Conservation (phyloP, 345 rosid species). For the Syzygium aromaticum region DNA sequence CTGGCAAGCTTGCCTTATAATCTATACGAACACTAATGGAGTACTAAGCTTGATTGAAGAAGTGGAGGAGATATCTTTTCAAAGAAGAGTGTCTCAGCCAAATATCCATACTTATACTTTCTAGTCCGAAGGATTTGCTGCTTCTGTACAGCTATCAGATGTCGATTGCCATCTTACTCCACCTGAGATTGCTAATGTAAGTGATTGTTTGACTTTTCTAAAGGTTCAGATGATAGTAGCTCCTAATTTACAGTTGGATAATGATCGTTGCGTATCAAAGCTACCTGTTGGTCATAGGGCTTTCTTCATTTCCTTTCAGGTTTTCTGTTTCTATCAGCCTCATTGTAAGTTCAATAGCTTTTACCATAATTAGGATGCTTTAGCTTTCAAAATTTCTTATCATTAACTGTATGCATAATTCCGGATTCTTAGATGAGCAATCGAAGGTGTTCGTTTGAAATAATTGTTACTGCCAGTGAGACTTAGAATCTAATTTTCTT, state of each 20-base stretch:
- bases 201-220: neutral
- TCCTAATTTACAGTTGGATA: neutral
- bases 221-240: neutral
- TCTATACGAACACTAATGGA: neutral
- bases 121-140: neutral
- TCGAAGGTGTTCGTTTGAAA: neutral
- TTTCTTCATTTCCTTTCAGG: neutral
- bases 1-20: neutral
- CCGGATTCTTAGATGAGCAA: neutral
- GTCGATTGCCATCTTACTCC: neutral
- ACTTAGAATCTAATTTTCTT: neutral
- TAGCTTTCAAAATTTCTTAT: neutral
- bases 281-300: neutral
- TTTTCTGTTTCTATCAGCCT: neutral
- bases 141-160: neutral
- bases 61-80: neutral
- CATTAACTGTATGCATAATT: neutral
- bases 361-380: neutral
- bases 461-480: neutral
- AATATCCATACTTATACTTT: neutral
- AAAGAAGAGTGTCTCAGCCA: neutral
- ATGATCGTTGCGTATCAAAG: neutral
- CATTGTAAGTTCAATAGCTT: neutral
- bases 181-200: neutral
- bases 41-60: neutral